A percentile compares a stretch with the other conserved stretches of the same genome.
These are phyloP conservation scores for Lyophyllum decastes DNA, from an alignment of 768 basidiomycete species.

Conservation along the genomic window DNA sequence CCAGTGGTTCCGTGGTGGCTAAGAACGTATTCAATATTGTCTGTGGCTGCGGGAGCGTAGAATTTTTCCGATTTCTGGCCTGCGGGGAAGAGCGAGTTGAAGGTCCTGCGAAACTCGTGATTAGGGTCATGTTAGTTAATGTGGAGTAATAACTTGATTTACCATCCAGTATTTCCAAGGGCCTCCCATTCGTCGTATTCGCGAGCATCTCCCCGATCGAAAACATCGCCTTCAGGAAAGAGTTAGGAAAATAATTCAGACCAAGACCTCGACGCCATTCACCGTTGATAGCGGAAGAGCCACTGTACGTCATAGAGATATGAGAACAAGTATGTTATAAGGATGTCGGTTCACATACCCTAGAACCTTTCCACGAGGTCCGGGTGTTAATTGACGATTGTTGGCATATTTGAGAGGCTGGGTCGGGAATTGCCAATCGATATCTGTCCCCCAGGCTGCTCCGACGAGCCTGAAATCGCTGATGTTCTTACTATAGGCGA, in stretches of 20 bases:
- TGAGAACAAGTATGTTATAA: neutral
- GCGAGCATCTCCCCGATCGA: neutral
- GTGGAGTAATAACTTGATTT: neutral
- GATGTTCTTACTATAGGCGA: neutral
- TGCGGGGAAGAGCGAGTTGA: neutral
- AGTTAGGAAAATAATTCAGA: too few species aligned
- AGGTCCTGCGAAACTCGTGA: neutral
- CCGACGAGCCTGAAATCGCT: neutral
- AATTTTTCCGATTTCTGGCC: neutral
- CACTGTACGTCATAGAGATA: neutral
- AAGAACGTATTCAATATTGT: conserved; percentile 1
- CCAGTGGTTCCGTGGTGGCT: neutral
- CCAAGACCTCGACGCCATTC: too few species aligned
- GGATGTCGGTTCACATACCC: neutral
- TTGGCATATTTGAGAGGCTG: neutral
- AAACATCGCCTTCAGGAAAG: neutral
- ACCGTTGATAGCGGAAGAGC: conserved; percentile 1
- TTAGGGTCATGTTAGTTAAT: neutral
- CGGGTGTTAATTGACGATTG: neutral
- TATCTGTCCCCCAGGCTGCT: neutral
- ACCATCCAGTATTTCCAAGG: conserved; percentile 1
- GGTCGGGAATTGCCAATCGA: neutral
- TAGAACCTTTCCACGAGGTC: conserved; percentile 4
- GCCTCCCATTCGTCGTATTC: conserved; percentile 2
- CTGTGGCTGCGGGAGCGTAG: neutral